A percentile compares a stretch with the other conserved stretches of the same genome.
These are phyloP conservation scores for Flaveria ramosissima DNA, from an alignment of 129 eudicot species.

Conservation along the genomic window DNA sequence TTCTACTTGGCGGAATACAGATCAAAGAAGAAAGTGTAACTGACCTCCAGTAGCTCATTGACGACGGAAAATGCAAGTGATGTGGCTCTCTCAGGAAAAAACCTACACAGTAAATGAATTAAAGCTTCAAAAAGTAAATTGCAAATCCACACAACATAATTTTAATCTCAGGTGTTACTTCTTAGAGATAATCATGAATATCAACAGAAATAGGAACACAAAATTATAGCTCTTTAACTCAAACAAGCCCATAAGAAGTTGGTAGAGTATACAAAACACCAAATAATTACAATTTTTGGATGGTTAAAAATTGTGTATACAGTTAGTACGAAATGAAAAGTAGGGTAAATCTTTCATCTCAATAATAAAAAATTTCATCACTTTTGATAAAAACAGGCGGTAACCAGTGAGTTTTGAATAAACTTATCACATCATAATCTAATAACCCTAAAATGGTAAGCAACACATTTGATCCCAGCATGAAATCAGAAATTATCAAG, in stretches of 20 bases:
- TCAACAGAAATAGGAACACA: not conserved
- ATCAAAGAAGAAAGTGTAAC: slow-evolving; percentile 20
- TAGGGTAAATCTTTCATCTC: no score
- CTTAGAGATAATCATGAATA: not conserved
- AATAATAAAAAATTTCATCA: no score
- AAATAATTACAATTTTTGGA: no score
- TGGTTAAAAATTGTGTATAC: no score
- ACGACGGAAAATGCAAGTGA: slow-evolving; percentile 74
- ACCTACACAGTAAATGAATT: slow-evolving; percentile 45
- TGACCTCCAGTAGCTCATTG: slow-evolving; percentile 75
- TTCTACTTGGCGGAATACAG: not conserved
- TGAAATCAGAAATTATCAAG: no score
- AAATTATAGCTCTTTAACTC: not conserved
- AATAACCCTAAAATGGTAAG: no score
- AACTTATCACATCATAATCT: no score
- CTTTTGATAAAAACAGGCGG: no score
- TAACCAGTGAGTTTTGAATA: no score
- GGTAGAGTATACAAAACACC: not conserved
- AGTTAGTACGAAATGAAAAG: no score
- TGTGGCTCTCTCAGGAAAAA: slow-evolving; percentile 74
- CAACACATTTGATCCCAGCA: no score
- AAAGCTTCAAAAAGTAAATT: not conserved
- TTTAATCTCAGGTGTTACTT: not conserved
- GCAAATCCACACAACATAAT: not conserved
- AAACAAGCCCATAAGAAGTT: not conserved